These are phyloP conservation scores for Colletotrichum melonis DNA, from an alignment of 2,329 filamentous ascomycete genomes.

Conservation along the genomic window DNA sequence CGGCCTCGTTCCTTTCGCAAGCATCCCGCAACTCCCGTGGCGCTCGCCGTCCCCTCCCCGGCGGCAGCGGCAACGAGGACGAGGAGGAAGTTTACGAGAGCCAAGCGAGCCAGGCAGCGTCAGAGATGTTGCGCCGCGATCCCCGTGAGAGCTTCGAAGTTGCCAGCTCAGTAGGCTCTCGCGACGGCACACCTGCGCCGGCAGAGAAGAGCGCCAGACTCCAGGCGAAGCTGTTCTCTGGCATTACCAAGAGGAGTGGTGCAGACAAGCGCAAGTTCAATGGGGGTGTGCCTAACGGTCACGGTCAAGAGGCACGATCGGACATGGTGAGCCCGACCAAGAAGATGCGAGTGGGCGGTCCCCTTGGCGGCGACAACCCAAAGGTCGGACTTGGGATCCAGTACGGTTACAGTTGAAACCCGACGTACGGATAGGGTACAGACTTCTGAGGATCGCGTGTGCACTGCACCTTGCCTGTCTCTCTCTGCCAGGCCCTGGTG, in stretches of 20 bases:
- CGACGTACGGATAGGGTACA: no score
- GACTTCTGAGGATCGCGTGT: background rate
- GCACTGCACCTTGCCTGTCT: background rate
- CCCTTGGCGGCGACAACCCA: constrained; percentile 47
- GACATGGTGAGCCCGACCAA: constrained; percentile 62
- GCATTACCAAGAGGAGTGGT: constrained; percentile 54
- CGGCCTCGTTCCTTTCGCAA: constrained; percentile 47
- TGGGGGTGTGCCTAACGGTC: constrained; percentile 42
- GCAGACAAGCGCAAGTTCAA: constrained; percentile 64
- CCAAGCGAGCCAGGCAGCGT: constrained; percentile 82
- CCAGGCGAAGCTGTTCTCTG: constrained; percentile 63
- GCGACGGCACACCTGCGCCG: constrained; percentile 56
- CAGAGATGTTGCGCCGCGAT: constrained; percentile 76
- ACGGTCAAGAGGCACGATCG: constrained; percentile 44
- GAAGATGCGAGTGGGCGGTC: constrained; percentile 58
- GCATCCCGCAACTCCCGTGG: constrained; percentile 38
- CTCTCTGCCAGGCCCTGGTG: background rate
- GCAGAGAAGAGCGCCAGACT: constrained; percentile 59
- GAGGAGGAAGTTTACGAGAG: constrained; percentile 77
- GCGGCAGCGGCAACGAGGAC: constrained; percentile 48
- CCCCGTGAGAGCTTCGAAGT: constrained; percentile 65
- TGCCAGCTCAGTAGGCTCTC: constrained; percentile 54
- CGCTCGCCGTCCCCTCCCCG: constrained; percentile 36
- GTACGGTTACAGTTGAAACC: constrained; percentile 46
- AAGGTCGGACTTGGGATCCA: constrained; percentile 66